Conservation (phyloP, 1,139 yeast genomes). For the Meyerozyma guilliermondii region DNA sequence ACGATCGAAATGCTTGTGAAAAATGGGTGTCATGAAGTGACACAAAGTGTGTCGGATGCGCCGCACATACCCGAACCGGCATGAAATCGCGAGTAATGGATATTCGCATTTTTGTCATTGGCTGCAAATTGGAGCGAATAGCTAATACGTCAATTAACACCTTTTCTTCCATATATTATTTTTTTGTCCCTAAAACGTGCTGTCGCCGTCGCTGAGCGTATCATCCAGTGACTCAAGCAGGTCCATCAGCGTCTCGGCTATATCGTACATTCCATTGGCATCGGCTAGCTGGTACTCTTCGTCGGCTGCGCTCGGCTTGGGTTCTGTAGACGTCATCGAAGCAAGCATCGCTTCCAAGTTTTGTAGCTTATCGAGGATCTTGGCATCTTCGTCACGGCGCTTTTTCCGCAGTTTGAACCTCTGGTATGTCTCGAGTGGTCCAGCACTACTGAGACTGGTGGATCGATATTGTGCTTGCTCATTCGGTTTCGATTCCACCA, state of each 20-base stretch:
- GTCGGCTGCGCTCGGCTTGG: background rate
- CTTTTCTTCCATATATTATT: too few relatives aligned
- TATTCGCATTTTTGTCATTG: background rate
- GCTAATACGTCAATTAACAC: too few relatives aligned
- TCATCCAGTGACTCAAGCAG: constrained; percentile 1
- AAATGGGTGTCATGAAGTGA: background rate
- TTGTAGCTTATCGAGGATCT: background rate
- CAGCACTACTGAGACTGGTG: background rate
- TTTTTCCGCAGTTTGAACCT: constrained; percentile 1
- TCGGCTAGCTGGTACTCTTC: background rate
- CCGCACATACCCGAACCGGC: constrained; percentile 1
- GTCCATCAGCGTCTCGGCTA: constrained; percentile 2
- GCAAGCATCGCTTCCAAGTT: background rate
- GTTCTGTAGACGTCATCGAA: background rate
- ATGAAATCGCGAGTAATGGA: background rate
- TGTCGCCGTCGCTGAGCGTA: constrained; percentile 1
- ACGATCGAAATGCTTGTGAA: background rate
- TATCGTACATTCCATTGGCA: background rate
- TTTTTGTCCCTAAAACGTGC: background rate
- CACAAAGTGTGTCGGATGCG: background rate
- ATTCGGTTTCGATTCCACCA: background rate
- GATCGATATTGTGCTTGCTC: background rate
- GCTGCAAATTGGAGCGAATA: background rate
- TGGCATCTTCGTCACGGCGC: background rate
- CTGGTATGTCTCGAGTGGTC: background rate